A percentile compares a stretch with the other conserved stretches of the same genome.
phyloP scores from a whole-genome alignment of 2,329 filamentous ascomycete genomes.

The Myriosclerotinia scirpicola region DNA sequence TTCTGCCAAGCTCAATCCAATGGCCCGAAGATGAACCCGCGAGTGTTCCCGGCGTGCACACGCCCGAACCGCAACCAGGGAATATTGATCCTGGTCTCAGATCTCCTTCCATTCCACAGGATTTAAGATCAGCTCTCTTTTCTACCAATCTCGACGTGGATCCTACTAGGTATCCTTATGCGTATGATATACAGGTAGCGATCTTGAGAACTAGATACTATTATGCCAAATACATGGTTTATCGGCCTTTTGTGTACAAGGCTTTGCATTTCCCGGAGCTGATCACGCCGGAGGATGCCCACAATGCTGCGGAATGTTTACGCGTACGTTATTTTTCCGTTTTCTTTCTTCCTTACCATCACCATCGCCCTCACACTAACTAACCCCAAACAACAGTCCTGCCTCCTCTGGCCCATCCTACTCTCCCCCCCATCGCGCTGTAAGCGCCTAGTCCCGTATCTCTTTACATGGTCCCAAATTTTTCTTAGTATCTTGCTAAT shows the following conservation, averaged over 20 bases:
- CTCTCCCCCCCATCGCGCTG: conserved; percentile 56
- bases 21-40: conserved; percentile 56
- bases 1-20: conserved; percentile 54
- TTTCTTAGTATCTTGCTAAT: conserved; percentile 59
- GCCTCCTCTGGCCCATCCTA: conserved; percentile 60
- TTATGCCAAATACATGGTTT: conserved; percentile 57
- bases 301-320: conserved; percentile 57
- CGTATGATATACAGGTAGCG: conserved; percentile 57
- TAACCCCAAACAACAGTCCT: conserved; percentile 42
- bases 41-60: conserved; percentile 42
- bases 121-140: conserved; percentile 45
- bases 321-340: conserved; percentile 32
- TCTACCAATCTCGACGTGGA: conserved; percentile 48
- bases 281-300: conserved; percentile 54
- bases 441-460: conserved; percentile 58
- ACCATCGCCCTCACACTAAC: background rate
- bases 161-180: conserved; percentile 50
- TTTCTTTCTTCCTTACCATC: background rate
- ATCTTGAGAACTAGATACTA: conserved; percentile 59
- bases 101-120: conserved; percentile 32
- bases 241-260: conserved; percentile 60
- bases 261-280: conserved; percentile 57
- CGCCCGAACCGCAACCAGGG: background rate
- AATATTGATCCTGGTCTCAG: conserved; percentile 29
- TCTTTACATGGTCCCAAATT: conserved; percentile 64